These are phyloP conservation scores for Trichocladium uniseriatum DNA, from an alignment of 495 filamentous ascomycete genomes.

Conservation along the genomic window DNA sequence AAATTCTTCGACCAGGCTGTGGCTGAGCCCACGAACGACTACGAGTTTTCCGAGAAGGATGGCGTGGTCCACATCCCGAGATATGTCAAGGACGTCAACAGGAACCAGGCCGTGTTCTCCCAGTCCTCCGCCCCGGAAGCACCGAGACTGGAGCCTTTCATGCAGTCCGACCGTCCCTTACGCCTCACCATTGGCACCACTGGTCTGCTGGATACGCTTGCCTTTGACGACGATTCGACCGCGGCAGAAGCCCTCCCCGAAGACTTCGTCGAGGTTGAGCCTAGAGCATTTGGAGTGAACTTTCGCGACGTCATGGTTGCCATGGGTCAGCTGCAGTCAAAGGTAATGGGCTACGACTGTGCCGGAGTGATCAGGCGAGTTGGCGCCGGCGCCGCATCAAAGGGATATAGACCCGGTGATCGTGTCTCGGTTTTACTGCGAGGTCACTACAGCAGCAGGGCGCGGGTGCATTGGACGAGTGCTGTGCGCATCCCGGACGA, in stretches of 20 bases:
- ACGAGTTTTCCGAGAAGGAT: slow-evolving; percentile 23
- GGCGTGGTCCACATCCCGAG: slow-evolving; percentile 22
- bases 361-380: slow-evolving; percentile 42
- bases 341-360: slow-evolving; percentile 37
- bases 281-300: slow-evolving; percentile 35
- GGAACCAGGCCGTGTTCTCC: slow-evolving; percentile 23
- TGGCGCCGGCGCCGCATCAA: slow-evolving; percentile 38
- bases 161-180: slow-evolving; percentile 23
- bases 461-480: slow-evolving; percentile 12
- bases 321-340: slow-evolving; percentile 38
- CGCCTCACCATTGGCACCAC: slow-evolving; percentile 24
- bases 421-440: slow-evolving; percentile 34
- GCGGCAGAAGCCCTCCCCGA: slow-evolving; percentile 13
- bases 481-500: slow-evolving; percentile 35
- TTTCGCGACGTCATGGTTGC: slow-evolving; percentile 43
- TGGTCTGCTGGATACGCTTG: slow-evolving; percentile 26
- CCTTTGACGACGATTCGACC: slow-evolving; percentile 23
- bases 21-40: slow-evolving; percentile 9
- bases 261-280: slow-evolving; percentile 33
- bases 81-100: slow-evolving; percentile 25
- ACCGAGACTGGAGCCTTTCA: slow-evolving; percentile 17
- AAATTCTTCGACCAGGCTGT: slow-evolving; percentile 15
- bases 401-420: slow-evolving; percentile 36
- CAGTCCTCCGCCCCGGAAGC: background rate
- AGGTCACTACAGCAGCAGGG: slow-evolving; percentile 19